A percentile compares a stretch with the other conserved stretches of the same genome.
These are phyloP conservation scores for Zhuliangozyma parablackwelliae DNA, from an alignment of 1,139 yeast genomes.

Conservation along the genomic window DNA sequence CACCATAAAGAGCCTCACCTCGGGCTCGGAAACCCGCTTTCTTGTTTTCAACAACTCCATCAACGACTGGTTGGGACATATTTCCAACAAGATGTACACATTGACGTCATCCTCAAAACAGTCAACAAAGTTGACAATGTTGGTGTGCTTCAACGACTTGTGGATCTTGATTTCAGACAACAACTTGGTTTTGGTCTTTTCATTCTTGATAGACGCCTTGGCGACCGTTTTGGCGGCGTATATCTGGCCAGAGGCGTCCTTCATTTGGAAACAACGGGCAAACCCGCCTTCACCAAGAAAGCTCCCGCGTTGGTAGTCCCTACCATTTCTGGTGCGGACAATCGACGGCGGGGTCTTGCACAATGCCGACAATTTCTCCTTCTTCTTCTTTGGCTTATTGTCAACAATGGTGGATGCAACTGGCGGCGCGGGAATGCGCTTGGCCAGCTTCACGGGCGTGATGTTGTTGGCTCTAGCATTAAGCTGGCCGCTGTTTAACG, in stretches of 20 bases:
- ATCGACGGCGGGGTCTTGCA: slow-evolving; percentile 95
- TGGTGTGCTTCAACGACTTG: slow-evolving; percentile 82
- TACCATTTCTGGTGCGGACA: slow-evolving; percentile 80
- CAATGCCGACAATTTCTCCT: slow-evolving; percentile 79
- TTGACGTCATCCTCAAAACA: slow-evolving; percentile 94
- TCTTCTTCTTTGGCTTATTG: slow-evolving; percentile 51
- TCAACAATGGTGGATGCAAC: slow-evolving; percentile 10
- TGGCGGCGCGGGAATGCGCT: slow-evolving; percentile 18
- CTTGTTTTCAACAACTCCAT: slow-evolving; percentile 89
- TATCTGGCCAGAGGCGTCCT: slow-evolving; percentile 78
- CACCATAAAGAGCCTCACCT: slow-evolving; percentile 83
- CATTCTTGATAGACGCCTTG: slow-evolving; percentile 85
- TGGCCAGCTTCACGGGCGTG: slow-evolving; percentile 39
- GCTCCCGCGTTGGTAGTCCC: slow-evolving; percentile 85
- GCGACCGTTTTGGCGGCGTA: slow-evolving; percentile 98
- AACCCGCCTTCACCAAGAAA: slow-evolving; percentile 98
- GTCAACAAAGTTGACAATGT: slow-evolving; percentile 86
- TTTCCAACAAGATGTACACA: slow-evolving; percentile 87
- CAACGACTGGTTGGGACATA: slow-evolving; percentile 88
- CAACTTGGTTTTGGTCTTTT: slow-evolving; percentile 84
- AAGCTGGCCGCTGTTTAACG: slow-evolving; percentile 43
- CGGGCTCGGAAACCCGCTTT: slow-evolving; percentile 82
- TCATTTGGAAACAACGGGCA: slow-evolving; percentile 97
- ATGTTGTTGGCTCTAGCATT: slow-evolving; percentile 34
- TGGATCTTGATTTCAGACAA: slow-evolving; percentile 94